Percentiles rank a stretch among this genome's conserved stretches.
Evolutionary conservation across 768 basidiomycete species (phyloP).

Genomic region (Leccinum subgranulosum): DNA sequence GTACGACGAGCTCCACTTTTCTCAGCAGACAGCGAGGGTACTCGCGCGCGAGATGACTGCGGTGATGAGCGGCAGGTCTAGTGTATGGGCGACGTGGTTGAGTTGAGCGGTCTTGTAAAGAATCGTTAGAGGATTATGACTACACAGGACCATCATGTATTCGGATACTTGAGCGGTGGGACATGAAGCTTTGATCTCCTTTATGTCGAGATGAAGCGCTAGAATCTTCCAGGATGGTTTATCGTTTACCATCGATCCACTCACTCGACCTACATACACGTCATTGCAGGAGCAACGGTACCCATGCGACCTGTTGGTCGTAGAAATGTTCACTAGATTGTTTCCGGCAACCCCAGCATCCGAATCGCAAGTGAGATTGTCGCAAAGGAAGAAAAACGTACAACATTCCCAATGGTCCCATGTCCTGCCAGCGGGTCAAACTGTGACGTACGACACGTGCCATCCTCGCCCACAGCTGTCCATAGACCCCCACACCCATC

Average conservation of each 20-base stretch:
- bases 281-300: not conserved
- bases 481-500: not conserved
- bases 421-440: not conserved
- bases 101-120: constrained; percentile 27
- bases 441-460: not conserved
- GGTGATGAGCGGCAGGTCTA: constrained; percentile 42
- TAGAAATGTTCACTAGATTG: not conserved
- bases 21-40: constrained; percentile 54
- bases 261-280: too few species aligned
- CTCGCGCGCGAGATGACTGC: constrained; percentile 50
- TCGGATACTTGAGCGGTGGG: too few species aligned
- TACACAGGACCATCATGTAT: not conserved
- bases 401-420: not conserved
- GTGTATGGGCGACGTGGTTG: constrained; percentile 50
- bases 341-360: not conserved
- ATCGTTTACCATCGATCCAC: too few species aligned
- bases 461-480: not conserved
- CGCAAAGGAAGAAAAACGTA: constrained; percentile 7
- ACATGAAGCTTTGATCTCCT: not conserved
- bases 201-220: not conserved
- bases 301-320: not conserved
- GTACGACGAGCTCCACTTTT: constrained; percentile 57
- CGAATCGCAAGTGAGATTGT: constrained; percentile 8
- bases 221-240: too few species aligned
- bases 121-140: not conserved